A percentile compares a stretch with the other conserved stretches of the same genome.
Conservation (phyloP, 78 protist genomes). For the Speleostelium caveatum region DNA sequence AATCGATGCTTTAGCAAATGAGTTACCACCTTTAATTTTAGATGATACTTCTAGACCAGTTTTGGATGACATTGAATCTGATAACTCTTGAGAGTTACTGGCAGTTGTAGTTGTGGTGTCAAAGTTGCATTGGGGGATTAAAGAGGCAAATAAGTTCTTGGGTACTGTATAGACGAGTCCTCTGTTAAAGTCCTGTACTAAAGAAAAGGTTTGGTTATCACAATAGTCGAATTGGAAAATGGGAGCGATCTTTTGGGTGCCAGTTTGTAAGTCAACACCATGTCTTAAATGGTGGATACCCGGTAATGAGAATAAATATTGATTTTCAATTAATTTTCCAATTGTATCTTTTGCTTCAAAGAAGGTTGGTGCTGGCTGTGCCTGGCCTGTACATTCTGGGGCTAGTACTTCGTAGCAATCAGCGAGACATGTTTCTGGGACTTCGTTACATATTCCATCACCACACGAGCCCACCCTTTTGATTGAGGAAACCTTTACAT, state of each 20-base stretch:
- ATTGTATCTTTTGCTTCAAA: neutral
- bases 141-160: neutral
- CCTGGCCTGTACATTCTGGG: neutral
- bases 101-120: neutral
- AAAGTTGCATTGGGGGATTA: neutral
- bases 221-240: neutral
- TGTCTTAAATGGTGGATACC: neutral
- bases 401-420: slow-evolving; percentile 3
- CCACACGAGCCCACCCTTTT: slow-evolving; percentile 8
- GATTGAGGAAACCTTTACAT: too few relatives aligned
- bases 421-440: neutral
- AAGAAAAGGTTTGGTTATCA: neutral
- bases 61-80: neutral
- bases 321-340: neutral
- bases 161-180: slow-evolving; percentile 8
- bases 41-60: neutral
- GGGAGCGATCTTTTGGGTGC: neutral
- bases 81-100: neutral
- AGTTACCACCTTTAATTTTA: neutral
- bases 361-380: neutral
- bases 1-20: neutral
- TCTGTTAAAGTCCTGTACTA: neutral
- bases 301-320: slow-evolving; percentile 1
- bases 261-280: neutral
- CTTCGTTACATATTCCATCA: slow-evolving; percentile 27